Percentiles rank a stretch among this genome's conserved stretches.
Conservation (phyloP, 129 eudicot genomes). For the Flaveria sonorensis region DNA sequence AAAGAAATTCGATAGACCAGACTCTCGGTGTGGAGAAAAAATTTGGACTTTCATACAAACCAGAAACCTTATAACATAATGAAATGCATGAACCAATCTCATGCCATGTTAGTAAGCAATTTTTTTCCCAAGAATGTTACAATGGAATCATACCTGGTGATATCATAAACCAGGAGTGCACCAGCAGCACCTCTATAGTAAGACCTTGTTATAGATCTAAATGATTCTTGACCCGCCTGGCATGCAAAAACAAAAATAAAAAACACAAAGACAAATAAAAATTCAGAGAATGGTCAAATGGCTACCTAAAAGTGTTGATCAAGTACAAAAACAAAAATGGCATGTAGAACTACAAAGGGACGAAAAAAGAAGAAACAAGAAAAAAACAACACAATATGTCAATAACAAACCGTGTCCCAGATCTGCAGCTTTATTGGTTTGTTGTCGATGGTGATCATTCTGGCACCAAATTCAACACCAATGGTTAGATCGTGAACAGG, state of each 20-base stretch:
- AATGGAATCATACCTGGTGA: conserved; percentile 45
- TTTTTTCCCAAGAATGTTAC: neutral
- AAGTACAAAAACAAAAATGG: neutral
- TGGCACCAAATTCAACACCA: conserved; percentile 84
- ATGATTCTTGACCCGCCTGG: conserved; percentile 87
- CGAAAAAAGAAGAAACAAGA: neutral
- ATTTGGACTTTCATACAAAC: conserved; percentile 1
- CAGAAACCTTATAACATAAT: neutral
- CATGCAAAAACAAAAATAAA: conserved; percentile 3
- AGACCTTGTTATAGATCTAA: conserved; percentile 79
- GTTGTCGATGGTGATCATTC: conserved; percentile 75
- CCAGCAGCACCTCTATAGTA: conserved; percentile 90
- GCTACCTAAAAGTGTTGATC: neutral
- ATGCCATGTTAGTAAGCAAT: conserved; percentile 6
- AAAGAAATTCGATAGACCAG: conserved; percentile 12
- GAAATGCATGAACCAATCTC: conserved; percentile 5
- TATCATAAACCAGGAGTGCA: conserved; percentile 79
- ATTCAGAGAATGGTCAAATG: neutral
- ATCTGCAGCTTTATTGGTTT: conserved; percentile 73
- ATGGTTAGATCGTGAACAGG: conserved; percentile 75
- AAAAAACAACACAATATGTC: conserved; percentile 19
- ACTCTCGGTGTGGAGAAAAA: neutral
- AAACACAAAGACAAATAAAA: neutral
- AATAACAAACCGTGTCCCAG: conserved; percentile 49
- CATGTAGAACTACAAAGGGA: neutral